These are phyloP conservation scores for Xylaria longipes DNA, from an alignment of 495 filamentous ascomycete genomes.

Conservation along the genomic window DNA sequence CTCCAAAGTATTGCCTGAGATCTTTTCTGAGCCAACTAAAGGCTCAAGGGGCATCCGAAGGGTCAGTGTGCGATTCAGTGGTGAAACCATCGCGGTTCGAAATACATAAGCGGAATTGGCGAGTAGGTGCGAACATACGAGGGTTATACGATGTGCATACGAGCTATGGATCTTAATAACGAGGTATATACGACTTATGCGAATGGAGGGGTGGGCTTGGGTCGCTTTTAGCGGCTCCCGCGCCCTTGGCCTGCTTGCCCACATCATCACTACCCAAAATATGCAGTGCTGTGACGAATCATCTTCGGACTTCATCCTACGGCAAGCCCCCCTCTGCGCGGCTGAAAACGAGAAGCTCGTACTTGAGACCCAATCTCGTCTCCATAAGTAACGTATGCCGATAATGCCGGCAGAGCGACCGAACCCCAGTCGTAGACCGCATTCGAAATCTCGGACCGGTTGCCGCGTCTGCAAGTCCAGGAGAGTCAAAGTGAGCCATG, in stretches of 20 bases:
- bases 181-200: constrained; percentile 11
- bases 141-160: constrained; percentile 9
- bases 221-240: background rate
- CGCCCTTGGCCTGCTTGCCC: background rate
- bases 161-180: constrained; percentile 17
- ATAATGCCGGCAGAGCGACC: constrained; percentile 15
- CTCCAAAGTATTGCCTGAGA: background rate
- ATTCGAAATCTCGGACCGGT: constrained; percentile 25
- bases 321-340: background rate
- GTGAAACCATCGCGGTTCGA: background rate
- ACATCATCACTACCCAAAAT: constrained; percentile 8
- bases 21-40: background rate
- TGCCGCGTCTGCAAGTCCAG: constrained; percentile 26
- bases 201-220: background rate
- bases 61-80: background rate
- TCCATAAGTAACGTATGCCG: background rate
- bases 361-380: constrained; percentile 11
- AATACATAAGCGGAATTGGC: background rate
- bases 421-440: constrained; percentile 19
- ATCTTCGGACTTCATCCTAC: background rate
- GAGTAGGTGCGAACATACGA: background rate
- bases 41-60: too few relatives aligned
- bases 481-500: constrained; percentile 20
- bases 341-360: constrained; percentile 16
- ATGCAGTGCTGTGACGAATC: constrained; percentile 14